These are phyloP conservation scores for Porpolomopsis calyptriformis DNA, from an alignment of 768 basidiomycete genomes.

Conservation along the genomic window DNA sequence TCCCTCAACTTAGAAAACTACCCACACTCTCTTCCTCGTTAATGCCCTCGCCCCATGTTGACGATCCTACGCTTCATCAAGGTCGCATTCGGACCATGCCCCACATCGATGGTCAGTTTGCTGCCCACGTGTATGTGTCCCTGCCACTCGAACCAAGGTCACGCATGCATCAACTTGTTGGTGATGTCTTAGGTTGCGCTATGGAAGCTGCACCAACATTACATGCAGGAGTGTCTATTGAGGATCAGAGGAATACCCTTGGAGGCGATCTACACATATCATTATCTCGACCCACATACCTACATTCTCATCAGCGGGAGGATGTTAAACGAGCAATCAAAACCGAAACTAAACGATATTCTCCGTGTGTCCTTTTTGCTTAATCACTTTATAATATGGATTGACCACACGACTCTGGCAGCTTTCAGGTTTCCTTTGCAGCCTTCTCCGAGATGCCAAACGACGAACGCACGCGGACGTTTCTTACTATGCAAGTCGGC, in stretches of 20 bases:
- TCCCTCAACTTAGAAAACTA: slow-evolving; percentile 57
- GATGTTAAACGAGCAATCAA: slow-evolving; percentile 57
- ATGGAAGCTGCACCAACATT: slow-evolving; percentile 35
- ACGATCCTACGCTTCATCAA: slow-evolving; percentile 75
- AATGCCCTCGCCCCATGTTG: slow-evolving; percentile 38
- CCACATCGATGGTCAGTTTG: slow-evolving; percentile 81
- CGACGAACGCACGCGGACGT: slow-evolving; percentile 72
- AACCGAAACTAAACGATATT: slow-evolving; percentile 33
- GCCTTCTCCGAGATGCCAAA: slow-evolving; percentile 61
- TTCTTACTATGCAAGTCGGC: slow-evolving; percentile 73
- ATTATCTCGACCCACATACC: slow-evolving; percentile 69
- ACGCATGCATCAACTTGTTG: slow-evolving; percentile 35
- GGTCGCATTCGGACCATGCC: slow-evolving; percentile 67
- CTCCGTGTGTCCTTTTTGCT: slow-evolving; percentile 31
- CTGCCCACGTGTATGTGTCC: slow-evolving; percentile 67
- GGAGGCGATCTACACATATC: slow-evolving; percentile 67
- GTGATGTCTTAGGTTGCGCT: slow-evolving; percentile 35
- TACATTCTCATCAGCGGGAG: slow-evolving; percentile 71
- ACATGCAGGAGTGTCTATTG: slow-evolving; percentile 24
- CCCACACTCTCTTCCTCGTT: slow-evolving; percentile 47
- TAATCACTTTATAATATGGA: slow-evolving; percentile 2
- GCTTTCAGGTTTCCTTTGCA: slow-evolving; percentile 67
- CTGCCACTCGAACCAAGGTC: slow-evolving; percentile 36
- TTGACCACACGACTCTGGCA: slow-evolving; percentile 19
- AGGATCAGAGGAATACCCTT: slow-evolving; percentile 13